A percentile compares a stretch with the other conserved stretches of the same genome.
Evolutionary conservation across 2,329 filamentous ascomycete species (phyloP).

Genomic region (Myotisia sp.): DNA sequence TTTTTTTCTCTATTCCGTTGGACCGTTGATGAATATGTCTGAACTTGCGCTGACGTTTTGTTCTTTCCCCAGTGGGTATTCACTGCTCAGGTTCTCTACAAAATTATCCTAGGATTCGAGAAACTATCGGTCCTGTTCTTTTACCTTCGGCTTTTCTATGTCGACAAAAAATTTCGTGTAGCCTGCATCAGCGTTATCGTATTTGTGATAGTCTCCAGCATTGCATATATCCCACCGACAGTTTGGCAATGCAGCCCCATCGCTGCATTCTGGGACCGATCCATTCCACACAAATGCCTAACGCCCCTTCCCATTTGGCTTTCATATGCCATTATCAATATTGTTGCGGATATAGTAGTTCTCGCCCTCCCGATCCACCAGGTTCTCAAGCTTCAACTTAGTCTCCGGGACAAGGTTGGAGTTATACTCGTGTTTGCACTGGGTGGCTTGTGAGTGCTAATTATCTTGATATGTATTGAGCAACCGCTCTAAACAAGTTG

Average conservation of each 20-base stretch:
- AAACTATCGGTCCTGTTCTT: constrained; percentile 11
- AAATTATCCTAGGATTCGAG: constrained; percentile 7
- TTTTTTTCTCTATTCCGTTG: not conserved
- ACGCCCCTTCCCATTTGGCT: constrained; percentile 4
- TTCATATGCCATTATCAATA: constrained; percentile 9
- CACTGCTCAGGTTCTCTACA: constrained; percentile 6
- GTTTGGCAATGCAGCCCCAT: constrained; percentile 10
- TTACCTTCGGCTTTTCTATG: constrained; percentile 10
- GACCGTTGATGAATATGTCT: not conserved
- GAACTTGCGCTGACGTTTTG: not conserved
- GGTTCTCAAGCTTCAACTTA: constrained; percentile 8
- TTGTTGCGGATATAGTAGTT: constrained; percentile 9
- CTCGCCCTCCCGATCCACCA: constrained; percentile 8
- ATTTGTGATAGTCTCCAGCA: constrained; percentile 2
- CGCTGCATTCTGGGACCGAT: constrained; percentile 9
- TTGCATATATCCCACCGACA: constrained; percentile 8
- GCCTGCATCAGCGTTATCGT: constrained; percentile 8
- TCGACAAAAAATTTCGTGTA: constrained; percentile 8
- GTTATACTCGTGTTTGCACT: constrained; percentile 10
- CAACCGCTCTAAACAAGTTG: not conserved
- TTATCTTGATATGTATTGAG: not conserved
- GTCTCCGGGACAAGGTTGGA: constrained; percentile 9
- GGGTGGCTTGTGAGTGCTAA: constrained; percentile 9
- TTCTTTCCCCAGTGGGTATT: constrained; percentile 3
- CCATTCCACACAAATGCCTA: constrained; percentile 8